Evolutionary conservation across 2,329 filamentous ascomycete species (phyloP), one percentile per base, ranked within the genome.

Genomic region (Neodidymelliopsis sp.): DNA sequence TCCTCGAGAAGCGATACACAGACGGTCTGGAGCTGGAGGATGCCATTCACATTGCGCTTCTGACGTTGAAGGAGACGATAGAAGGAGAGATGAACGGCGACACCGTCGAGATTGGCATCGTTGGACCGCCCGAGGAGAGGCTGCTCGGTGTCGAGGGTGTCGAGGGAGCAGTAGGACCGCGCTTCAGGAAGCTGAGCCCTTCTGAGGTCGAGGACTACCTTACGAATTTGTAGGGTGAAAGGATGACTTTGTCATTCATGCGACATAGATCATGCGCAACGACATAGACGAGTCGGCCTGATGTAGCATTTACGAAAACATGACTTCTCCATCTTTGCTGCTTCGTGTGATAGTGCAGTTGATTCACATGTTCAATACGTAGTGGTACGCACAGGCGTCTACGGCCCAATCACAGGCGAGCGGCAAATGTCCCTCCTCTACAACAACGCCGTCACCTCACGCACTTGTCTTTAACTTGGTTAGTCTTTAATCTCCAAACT

Each of bases 151-250:
- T 91, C 55, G 91, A 96, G 74, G 91, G 91, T 53, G 90, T 95
- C 9, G 88, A 93, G 68, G 90, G 89, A 55, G 89, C 90, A 15
- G 84, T 86, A 62, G 91, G 91, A 33, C 91, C 91, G 49, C 84
- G 91, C 57, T 96, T 96, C 84, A 84, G 91, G 76, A 96, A 96
- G 83, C 80, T 99, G 76, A 96, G 85, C 67, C 91, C 96, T 69
- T 91, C 96, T 78, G 94, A 99, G 80, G 97, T 99, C 71, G 94
- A 99, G 81, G 94, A 99, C 76, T 99, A 99, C 80, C 80, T 99
- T 76, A 97, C 94, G 75, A 97, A 96, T 84, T 85, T 99, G 84
- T 97, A 83, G 86, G 59, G 45, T 30, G 20, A n/a, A n/a, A n/a
- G n/a, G n/a, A n/a, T n/a, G n/a, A n/a, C n/a, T n/a, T n/a, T n/a